phyloP scores from a whole-genome alignment of 345 rosid genomes.

The Lenwebbia sp. region DNA sequence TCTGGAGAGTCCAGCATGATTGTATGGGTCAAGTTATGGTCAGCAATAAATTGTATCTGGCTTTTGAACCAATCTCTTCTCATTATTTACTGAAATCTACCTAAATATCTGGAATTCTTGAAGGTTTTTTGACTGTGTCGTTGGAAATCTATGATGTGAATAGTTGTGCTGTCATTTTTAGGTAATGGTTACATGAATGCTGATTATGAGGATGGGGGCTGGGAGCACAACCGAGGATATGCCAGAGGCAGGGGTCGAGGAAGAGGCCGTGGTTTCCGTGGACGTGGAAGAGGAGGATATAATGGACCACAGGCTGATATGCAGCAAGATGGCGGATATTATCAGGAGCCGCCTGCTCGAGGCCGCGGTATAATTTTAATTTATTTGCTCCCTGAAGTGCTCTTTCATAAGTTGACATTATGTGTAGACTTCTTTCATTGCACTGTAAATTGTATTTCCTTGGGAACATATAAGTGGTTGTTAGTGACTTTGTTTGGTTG shows the following conservation, averaged over 20 bases:
- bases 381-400: background rate
- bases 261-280: constrained; percentile 34
- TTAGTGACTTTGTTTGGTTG: background rate
- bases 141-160: background rate
- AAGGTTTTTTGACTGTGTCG: background rate
- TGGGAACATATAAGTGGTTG: background rate
- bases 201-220: constrained; percentile 33
- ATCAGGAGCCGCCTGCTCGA: constrained; percentile 42
- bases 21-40: background rate
- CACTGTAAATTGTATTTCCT: background rate
- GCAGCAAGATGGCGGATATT: constrained; percentile 62
- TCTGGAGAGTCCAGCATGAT: background rate
- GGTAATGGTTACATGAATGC: constrained; percentile 8
- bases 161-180: background rate
- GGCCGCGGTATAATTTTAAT: constrained; percentile 14
- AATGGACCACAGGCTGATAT: constrained; percentile 53
- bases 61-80: background rate
- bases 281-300: constrained; percentile 41
- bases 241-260: constrained; percentile 43
- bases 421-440: background rate
- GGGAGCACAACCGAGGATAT: constrained; percentile 29
- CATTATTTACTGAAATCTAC: background rate
- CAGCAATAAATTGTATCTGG: background rate
- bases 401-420: background rate
- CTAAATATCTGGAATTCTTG: background rate